phyloP scores from a whole-genome alignment of 371 early-diverging fungal genomes.

The Mortierella sp. region DNA sequence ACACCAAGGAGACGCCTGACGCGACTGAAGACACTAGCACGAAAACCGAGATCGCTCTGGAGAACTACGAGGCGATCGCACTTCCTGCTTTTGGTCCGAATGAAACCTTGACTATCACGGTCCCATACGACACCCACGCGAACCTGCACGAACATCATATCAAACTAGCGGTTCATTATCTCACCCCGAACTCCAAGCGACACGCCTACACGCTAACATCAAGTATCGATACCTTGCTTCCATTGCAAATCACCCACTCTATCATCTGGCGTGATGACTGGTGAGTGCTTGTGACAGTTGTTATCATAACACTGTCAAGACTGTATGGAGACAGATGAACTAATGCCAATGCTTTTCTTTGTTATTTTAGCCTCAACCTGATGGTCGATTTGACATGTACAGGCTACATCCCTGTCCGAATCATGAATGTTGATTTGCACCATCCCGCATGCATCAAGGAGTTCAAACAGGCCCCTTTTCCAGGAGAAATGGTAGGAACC shows the following conservation, averaged over 20 bases:
- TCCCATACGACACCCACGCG: conserved; percentile 65
- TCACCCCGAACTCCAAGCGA: conserved; percentile 56
- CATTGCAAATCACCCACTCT: conserved; percentile 65
- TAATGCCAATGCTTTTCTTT: conserved; percentile 3
- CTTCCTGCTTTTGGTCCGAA: conserved; percentile 66
- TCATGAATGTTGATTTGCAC: conserved; percentile 59
- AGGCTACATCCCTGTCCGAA: conserved; percentile 68
- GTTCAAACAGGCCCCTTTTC: conserved; percentile 58
- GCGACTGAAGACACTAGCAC: conserved; percentile 15
- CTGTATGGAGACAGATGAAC: too few species aligned
- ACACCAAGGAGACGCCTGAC: conserved; percentile 22
- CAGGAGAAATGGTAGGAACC: conserved; percentile 62
- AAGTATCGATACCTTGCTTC: conserved; percentile 63
- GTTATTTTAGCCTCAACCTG: conserved; percentile 59
- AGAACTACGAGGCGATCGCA: conserved; percentile 60
- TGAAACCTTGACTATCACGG: conserved; percentile 60
- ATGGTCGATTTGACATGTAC: conserved; percentile 69
- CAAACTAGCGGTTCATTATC: conserved; percentile 32
- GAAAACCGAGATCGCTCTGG: conserved; percentile 56
- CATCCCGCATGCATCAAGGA: conserved; percentile 55
- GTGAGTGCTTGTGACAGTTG: conserved; percentile 34
- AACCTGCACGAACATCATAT: conserved; percentile 67
- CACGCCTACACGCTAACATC: conserved; percentile 65
- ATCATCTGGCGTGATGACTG: conserved; percentile 69
- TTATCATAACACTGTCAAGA: too few species aligned